Evolutionary conservation across 768 basidiomycete species (phyloP).

Genomic region (Neoboletus subvelutipes): DNA sequence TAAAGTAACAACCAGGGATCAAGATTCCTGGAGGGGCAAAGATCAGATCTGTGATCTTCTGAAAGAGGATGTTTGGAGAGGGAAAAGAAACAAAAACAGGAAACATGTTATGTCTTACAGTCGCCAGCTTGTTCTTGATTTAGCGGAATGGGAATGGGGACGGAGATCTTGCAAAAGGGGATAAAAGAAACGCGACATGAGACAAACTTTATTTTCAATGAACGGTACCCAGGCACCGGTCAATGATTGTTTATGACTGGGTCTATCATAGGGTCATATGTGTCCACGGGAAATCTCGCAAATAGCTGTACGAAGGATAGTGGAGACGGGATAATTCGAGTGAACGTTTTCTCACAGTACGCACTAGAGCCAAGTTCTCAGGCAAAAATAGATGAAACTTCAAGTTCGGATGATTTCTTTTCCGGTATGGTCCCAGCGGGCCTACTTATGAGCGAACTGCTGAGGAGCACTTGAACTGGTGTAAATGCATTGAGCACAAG

Average conservation of each 20-base stretch:
- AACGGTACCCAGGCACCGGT: slow-evolving; percentile 26
- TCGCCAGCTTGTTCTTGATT: slow-evolving; percentile 21
- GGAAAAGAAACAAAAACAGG: slow-evolving; percentile 17
- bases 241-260: slow-evolving; percentile 2
- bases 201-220: slow-evolving; percentile 31
- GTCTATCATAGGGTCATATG: slow-evolving; percentile 15
- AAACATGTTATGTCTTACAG: slow-evolving; percentile 9
- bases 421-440: slow-evolving; percentile 10
- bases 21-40: slow-evolving; percentile 16
- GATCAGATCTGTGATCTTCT: slow-evolving; percentile 23
- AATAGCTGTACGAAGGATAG: slow-evolving; percentile 14
- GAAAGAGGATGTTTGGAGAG: slow-evolving; percentile 15
- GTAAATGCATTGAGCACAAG: neutral
- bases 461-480: neutral
- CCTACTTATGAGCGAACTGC: slow-evolving; percentile 10
- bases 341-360: slow-evolving; percentile 24
- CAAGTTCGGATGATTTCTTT: slow-evolving; percentile 18
- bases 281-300: slow-evolving; percentile 15
- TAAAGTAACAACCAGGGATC: slow-evolving; percentile 16
- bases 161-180: slow-evolving; percentile 26
- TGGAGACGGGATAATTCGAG: slow-evolving; percentile 13
- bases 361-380: slow-evolving; percentile 1
- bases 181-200: slow-evolving; percentile 32
- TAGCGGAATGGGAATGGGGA: slow-evolving; percentile 14
- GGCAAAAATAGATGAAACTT: slow-evolving; percentile 15